Evolutionary conservation across 2,329 filamentous ascomycete genomes (phyloP), one percentile per base, ranked within the genome.

Genomic region (Colletotrichum plurivorum): DNA sequence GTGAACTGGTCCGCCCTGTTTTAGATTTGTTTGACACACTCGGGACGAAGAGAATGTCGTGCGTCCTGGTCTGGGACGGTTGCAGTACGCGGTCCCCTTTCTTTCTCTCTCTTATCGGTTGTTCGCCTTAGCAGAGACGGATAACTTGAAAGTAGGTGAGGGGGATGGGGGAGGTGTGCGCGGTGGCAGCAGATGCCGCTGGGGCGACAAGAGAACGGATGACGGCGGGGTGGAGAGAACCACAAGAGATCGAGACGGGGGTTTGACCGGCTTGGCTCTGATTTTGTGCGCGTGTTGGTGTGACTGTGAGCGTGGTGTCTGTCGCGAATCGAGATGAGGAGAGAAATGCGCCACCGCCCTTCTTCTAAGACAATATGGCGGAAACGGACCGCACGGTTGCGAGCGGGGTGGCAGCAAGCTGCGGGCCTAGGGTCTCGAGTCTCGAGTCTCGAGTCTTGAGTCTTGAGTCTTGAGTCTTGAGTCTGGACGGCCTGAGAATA

Each of bases 11-110:
- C 43, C 60, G 66, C 54, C 41, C 61, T 66, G 69, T 71, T 71
- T 71, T 60, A 55, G 65, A 66, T 54, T 65, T 69, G 69, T 71
- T 71, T 71, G 69, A 71, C 60, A 54, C 66, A 57, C 41, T 64
- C 54, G 60, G 64, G 69, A 69, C 48, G 66, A 70, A 66, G 68
- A 70, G 15, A 25, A 63, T 49, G 65, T 71, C 68, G 65, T 69
- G 65, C 65, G 36, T 65, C n/a, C 27, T 52, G 58, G 58, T 53
- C 56, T n/a, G 49, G 65, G 46, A 68, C 41, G 49, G 63, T 53
- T 53, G 67, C 57, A 59, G 49, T n/a, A 45, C 18, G 12, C 49
- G 53, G 18, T 48, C 49, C 39, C 16, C 48, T 48, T 55, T 46
- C 27, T 36, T 41, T 48, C 16, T 39, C 53, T 52, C 18, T 25